Percentiles rank a stretch among this genome's conserved stretches.
Evolutionary conservation across 2,329 filamentous ascomycete species (phyloP).

Genomic region (Biscogniauxia sp.): DNA sequence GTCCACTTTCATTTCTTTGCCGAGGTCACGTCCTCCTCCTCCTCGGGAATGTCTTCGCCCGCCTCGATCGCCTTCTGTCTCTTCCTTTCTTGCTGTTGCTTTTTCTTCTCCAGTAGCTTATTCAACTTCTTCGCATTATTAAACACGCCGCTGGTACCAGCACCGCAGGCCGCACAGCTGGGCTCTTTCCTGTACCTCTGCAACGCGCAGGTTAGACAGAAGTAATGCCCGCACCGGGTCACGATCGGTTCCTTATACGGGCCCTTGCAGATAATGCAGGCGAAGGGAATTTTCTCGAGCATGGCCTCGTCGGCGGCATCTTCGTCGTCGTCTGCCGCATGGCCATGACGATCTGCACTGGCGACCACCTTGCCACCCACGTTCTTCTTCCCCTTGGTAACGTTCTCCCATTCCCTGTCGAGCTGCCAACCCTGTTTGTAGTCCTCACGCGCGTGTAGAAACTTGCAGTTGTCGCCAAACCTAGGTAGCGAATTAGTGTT

Average conservation of each 20-base stretch:
- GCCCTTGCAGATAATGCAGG: constrained; percentile 80
- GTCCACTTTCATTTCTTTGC: constrained; percentile 12
- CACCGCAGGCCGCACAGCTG: constrained; percentile 79
- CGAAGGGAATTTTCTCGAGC: constrained; percentile 83
- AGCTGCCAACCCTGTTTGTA: constrained; percentile 94
- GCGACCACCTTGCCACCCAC: constrained; percentile 60
- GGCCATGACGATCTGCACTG: constrained; percentile 50
- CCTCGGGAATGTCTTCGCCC: constrained; percentile 48
- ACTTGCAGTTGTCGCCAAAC: constrained; percentile 80
- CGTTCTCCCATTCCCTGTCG: constrained; percentile 88
- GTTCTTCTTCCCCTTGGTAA: constrained; percentile 68
- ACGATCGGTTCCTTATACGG: constrained; percentile 77
- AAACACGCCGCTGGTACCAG: constrained; percentile 85
- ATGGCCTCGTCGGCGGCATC: constrained; percentile 65
- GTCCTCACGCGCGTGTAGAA: constrained; percentile 71
- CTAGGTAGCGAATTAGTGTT: not conserved
- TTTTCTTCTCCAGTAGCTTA: constrained; percentile 74
- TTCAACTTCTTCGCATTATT: constrained; percentile 82
- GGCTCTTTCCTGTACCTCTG: constrained; percentile 84
- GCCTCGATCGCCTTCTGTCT: constrained; percentile 52
- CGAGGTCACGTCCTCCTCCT: constrained; percentile 35
- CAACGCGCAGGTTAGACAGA: constrained; percentile 87
- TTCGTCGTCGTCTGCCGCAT: constrained; percentile 41
- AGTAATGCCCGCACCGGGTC: constrained; percentile 93
- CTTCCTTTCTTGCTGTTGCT: constrained; percentile 56